Evolutionary conservation across 805 yeast genomes (phyloP).

Genomic region (Hanseniaspora nectarophila): DNA sequence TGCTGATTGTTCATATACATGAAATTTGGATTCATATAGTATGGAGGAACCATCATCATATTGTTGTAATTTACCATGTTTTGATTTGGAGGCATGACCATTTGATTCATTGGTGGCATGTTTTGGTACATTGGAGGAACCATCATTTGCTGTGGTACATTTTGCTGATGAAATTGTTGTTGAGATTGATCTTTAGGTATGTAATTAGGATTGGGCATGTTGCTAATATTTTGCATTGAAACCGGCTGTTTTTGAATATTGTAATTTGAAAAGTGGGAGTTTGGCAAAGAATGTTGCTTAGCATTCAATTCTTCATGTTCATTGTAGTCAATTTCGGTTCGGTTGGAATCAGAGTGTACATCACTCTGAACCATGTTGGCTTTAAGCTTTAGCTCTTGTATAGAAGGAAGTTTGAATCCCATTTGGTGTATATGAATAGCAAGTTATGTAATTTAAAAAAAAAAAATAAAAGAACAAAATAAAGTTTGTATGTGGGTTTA

Average conservation of each 20-base stretch:
- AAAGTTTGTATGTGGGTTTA: no score
- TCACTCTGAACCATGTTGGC: background rate
- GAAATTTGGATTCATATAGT: background rate
- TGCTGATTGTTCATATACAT: background rate
- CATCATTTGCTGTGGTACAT: background rate
- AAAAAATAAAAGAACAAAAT: background rate
- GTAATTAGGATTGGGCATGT: background rate
- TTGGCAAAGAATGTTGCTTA: background rate
- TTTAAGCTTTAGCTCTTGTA: conserved; percentile 2
- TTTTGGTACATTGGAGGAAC: background rate
- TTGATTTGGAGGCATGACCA: background rate
- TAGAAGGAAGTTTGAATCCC: conserved; percentile 8
- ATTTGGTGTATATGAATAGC: no score
- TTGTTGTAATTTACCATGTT: background rate
- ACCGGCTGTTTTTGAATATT: background rate
- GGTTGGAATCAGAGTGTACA: background rate
- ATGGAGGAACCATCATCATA: background rate
- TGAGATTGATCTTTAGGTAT: background rate
- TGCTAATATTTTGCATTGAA: background rate
- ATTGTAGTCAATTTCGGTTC: background rate
- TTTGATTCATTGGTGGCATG: background rate
- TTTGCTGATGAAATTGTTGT: background rate
- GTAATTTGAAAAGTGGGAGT: background rate
- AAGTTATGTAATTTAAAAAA: background rate
- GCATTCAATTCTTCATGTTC: background rate